A percentile compares a stretch with the other conserved stretches of the same genome.
These are phyloP conservation scores for Penicillium brevicompactum DNA, from an alignment of 2,329 filamentous ascomycete genomes.

Conservation along the genomic window DNA sequence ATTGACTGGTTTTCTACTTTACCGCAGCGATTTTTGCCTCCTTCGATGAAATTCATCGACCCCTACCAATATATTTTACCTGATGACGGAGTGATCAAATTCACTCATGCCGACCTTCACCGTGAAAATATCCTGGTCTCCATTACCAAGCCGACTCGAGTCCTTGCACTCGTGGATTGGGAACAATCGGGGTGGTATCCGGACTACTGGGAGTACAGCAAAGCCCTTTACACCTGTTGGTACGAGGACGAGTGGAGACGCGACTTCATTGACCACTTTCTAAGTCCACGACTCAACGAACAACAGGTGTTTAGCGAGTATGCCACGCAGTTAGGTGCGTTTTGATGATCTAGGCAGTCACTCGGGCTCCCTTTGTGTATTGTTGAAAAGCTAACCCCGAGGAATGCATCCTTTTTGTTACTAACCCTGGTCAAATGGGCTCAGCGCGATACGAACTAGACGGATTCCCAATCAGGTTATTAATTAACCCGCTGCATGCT, in stretches of 20 bases:
- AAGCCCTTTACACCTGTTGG: conserved; percentile 28
- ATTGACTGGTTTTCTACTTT: conserved; percentile 31
- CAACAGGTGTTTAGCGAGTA: neutral
- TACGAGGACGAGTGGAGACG: conserved; percentile 5
- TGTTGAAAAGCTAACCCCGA: no score
- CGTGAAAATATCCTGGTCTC: conserved; percentile 35
- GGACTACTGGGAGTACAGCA: conserved; percentile 39
- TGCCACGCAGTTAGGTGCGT: neutral
- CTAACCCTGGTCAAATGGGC: no score
- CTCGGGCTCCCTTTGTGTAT: no score
- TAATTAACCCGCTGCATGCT: no score
- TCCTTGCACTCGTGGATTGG: conserved; percentile 36
- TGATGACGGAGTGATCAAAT: conserved; percentile 30
- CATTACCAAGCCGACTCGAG: conserved; percentile 15
- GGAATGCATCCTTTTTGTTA: no score
- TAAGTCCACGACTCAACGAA: neutral
- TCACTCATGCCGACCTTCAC: conserved; percentile 39
- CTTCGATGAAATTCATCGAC: conserved; percentile 15
- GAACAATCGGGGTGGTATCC: conserved; percentile 36
- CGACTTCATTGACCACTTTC: neutral
- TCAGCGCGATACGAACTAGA: no score
- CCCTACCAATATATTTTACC: conserved; percentile 27
- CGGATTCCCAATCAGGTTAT: no score
- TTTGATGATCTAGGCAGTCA: neutral
- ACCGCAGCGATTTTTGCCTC: conserved; percentile 15